phyloP scores from a whole-genome alignment of 805 yeast species.

The Metschnikowia similis region DNA sequence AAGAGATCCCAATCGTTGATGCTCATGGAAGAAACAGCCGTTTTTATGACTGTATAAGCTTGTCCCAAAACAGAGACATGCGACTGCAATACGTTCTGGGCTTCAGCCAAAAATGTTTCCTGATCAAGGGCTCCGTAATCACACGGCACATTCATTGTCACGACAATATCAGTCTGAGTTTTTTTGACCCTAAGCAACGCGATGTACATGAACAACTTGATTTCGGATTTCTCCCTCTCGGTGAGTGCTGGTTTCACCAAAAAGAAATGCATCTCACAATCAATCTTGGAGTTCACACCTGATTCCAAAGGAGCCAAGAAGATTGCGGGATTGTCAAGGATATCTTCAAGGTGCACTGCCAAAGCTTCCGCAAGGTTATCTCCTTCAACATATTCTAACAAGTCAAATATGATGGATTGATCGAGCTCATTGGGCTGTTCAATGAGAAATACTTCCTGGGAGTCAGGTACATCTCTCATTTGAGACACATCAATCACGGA shows the following conservation, averaged over 20 bases:
- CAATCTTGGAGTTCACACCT: slow-evolving; percentile 5
- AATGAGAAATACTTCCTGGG: slow-evolving; percentile 84
- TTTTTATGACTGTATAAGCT: slow-evolving; percentile 23
- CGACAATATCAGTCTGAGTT: slow-evolving; percentile 55
- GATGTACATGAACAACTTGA: slow-evolving; percentile 44
- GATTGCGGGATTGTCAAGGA: slow-evolving; percentile 29
- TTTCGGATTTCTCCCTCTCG: slow-evolving; percentile 11
- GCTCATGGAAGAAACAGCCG: slow-evolving; percentile 26
- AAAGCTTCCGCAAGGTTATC: slow-evolving; percentile 40
- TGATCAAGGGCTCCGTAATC: slow-evolving; percentile 9
- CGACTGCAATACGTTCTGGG: slow-evolving; percentile 2
- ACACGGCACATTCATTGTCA: slow-evolving; percentile 57
- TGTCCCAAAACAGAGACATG: slow-evolving; percentile 8
- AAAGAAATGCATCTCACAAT: slow-evolving; percentile 15
- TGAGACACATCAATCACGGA: slow-evolving; percentile 71
- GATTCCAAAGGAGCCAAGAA: slow-evolving; percentile 17
- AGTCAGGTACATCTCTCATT: slow-evolving; percentile 83
- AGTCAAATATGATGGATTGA: slow-evolving; percentile 60
- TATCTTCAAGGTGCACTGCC: slow-evolving; percentile 52
- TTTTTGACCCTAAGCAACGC: slow-evolving; percentile 51
- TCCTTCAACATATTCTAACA: slow-evolving; percentile 49
- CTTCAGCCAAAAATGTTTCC: slow-evolving; percentile 9
- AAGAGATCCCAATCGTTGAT: slow-evolving; percentile 42
- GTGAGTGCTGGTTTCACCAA: slow-evolving; percentile 16
- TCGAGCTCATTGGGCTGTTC: slow-evolving; percentile 33